phyloP scores from a whole-genome alignment of 257 asterid genomes.

The Solanum pimpinellifolium region DNA sequence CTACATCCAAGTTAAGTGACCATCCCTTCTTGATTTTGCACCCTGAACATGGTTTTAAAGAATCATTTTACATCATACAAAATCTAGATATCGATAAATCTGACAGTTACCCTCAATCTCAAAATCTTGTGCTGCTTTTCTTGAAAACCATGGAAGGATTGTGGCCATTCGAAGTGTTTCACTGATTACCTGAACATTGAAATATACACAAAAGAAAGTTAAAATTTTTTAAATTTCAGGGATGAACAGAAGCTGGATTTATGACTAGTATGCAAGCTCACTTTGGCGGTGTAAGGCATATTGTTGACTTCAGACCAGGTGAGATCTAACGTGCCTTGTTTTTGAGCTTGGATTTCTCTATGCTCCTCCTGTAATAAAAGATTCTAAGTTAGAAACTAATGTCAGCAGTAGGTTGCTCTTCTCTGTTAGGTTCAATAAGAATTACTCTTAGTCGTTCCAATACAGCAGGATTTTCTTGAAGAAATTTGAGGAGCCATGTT shows the following conservation, averaged over 20 bases:
- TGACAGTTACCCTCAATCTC: conserved; percentile 52
- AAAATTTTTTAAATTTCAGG: background rate
- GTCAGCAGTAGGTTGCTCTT: background rate
- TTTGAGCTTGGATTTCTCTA: conserved; percentile 30
- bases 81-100: background rate
- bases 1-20: conserved; percentile 76
- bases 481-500: conserved; percentile 71
- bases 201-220: background rate
- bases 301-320: conserved; percentile 73
- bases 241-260: background rate
- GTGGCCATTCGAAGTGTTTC: conserved; percentile 85
- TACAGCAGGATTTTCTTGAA: conserved; percentile 57
- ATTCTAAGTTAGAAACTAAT: background rate
- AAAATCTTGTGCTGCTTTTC: conserved; percentile 87
- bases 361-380: conserved; percentile 54
- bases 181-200: conserved; percentile 42
- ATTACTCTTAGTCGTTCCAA: conserved; percentile 60
- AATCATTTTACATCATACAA: background rate
- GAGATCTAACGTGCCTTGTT: conserved; percentile 43
- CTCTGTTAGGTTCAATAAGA: background rate
- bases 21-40: conserved; percentile 63
- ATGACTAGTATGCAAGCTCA: conserved; percentile 9
- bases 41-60: conserved; percentile 19
- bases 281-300: conserved; percentile 73
- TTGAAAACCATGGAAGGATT: conserved; percentile 74